A percentile compares a stretch with the other conserved stretches of the same genome.
Evolutionary conservation across 148 eudicot species (phyloP).

Genomic region (Suaeda aralocaspica): DNA sequence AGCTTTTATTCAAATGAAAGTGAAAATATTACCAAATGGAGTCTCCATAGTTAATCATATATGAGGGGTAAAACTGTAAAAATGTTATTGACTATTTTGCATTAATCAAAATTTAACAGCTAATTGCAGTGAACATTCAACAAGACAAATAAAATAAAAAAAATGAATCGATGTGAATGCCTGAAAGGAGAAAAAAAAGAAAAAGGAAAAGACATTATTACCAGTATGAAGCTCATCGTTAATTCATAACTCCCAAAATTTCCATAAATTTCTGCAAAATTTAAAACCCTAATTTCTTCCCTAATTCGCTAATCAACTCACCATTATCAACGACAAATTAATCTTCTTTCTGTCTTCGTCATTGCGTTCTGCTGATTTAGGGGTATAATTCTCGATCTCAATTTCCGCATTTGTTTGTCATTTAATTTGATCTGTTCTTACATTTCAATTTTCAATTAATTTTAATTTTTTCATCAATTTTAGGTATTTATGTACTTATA

Average conservation of each 20-base stretch:
- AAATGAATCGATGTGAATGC: no score
- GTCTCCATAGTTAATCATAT: no score
- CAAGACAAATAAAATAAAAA: neutral
- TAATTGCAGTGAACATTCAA: constrained; percentile 1
- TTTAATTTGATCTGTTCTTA: constrained; percentile 10
- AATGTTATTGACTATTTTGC: no score
- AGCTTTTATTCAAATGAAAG: no score
- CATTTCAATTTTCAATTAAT: neutral
- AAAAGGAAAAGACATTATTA: neutral
- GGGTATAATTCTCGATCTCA: constrained; percentile 27
- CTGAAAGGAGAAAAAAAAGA: neutral
- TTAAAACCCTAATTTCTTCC: constrained; percentile 11
- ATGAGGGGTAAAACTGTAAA: no score
- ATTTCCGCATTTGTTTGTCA: constrained; percentile 10
- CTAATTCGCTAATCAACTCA: neutral
- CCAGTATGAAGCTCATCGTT: constrained; percentile 5
- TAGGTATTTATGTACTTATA: neutral
- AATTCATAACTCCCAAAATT: neutral
- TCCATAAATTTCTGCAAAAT: neutral
- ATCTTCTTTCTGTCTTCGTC: constrained; percentile 11
- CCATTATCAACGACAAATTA: constrained; percentile 2
- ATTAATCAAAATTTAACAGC: neutral
- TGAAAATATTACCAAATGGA: no score
- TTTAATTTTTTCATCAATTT: neutral
- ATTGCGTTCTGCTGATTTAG: constrained; percentile 1